A percentile compares a stretch with the other conserved stretches of the same genome.
Conservation (phyloP, 2,329 filamentous ascomycete genomes). For the Aschersonia sp. region DNA sequence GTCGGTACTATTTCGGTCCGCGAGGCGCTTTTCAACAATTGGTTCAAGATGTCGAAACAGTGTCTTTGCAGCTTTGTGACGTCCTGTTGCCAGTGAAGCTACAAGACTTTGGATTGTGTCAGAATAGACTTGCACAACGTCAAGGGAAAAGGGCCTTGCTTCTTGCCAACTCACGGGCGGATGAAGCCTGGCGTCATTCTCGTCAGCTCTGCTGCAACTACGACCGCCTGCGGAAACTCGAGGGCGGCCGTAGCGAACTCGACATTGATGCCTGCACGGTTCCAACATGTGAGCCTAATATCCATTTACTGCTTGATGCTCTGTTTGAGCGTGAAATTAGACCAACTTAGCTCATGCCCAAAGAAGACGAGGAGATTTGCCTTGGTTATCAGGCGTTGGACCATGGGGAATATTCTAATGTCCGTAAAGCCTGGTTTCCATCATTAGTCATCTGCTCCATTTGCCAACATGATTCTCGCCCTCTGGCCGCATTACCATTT, state of each 20-base stretch:
- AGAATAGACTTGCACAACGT: too few species aligned
- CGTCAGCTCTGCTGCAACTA: constrained; percentile 1
- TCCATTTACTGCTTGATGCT: not conserved
- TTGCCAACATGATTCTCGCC: too few species aligned
- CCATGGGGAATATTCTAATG: not conserved
- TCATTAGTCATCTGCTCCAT: not conserved
- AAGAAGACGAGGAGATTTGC: not conserved
- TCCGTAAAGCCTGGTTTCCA: not conserved
- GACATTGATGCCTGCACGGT: not conserved
- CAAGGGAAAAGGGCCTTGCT: too few species aligned
- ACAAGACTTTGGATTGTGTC: not conserved
- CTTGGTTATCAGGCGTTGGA: not conserved
- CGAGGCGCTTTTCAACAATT: not conserved
- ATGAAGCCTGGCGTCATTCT: not conserved
- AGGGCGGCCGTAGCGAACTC: constrained; percentile 1
- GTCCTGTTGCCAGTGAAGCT: not conserved
- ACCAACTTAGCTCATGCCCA: not conserved
- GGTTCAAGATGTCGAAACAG: not conserved
- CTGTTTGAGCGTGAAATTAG: not conserved
- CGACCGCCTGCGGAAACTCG: constrained; percentile 2
- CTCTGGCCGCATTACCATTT: not conserved
- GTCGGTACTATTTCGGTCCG: not conserved
- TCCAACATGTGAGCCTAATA: not conserved
- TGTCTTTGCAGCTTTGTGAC: not conserved
- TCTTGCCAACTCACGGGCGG: not conserved